Base-by-base conservation (phyloP, 805 yeast species). In the Ogataea wickerhamii region DNA sequence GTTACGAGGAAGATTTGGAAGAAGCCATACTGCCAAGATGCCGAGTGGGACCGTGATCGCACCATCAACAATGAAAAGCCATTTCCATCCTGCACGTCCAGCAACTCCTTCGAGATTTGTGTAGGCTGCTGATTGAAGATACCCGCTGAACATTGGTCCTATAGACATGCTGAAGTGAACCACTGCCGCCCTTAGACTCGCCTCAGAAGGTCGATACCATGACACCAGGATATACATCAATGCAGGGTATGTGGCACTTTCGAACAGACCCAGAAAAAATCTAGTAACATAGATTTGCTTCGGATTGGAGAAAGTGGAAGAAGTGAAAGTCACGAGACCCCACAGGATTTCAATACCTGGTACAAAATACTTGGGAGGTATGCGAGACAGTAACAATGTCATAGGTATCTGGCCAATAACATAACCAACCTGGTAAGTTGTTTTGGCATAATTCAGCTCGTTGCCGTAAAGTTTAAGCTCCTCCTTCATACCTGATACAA, bases 31-130 rank as follows among this genome's bases (percentile, higher is more conserved):
- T 0, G 82, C 83, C 32, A 74, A 38, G 10, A 78, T 10, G 3
- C 80, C 84, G 25, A 80, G 71, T 2, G 65, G 72, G 14, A 79
- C 46, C 10, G 80, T 72, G 32, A 80, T 67, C 34, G 73, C 53
- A 12, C 79, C 81, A 51, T 78, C 82, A 38, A 80, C 65, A 32
- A 80, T 70, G 48, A 77, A 80, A 52, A 76, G 72, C 84, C 85
- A 79, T 61, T 76, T 64, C 86, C 86, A 80, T 12, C 32, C 32
- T 6, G 82, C 74, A 8, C 68, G 66, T 2, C 82, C 82, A 32
- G 56, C 53, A 7, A 51, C 60, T 17, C 78, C 81, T 32, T 66
- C 61, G 44, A 80, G 50, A 31, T 55, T 47, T 20, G 64, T 48
- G 42, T 61, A 71, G 21, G 76, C 68, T 6, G 78, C 73, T 20